Base-by-base conservation (phyloP, 306 rosid species). In the Cicer pinnatifidum region DNA sequence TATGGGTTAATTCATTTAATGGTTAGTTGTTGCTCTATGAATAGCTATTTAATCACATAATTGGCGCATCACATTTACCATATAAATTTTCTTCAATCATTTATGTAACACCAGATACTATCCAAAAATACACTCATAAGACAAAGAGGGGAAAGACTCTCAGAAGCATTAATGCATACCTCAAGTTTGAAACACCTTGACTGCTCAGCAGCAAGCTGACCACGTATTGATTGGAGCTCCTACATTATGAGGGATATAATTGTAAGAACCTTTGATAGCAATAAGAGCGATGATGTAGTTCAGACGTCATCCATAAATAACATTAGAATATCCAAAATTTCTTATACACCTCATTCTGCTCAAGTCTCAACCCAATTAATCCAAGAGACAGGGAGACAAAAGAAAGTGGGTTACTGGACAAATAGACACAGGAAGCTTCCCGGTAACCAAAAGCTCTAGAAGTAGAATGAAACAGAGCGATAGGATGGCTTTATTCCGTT, bases 161-260 rank as follows among this genome's bases (percentile, higher is more conserved):
- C 61, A 9, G 60, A 72, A 38, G 57, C 58, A 80, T 68, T 35
- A 72, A 57, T 39, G 17, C 82, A 56, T 84, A 93, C 98, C 97
- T 93, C 98, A 8, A 93, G 96, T 82, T 93, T 93, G 88, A 93
- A 93, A 84, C 96, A 93, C 82, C 97, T 91, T 5, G 98, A 93
- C 72, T 93, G 98, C 87, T 93, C 97, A 43, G 93, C 80, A 44
- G 92, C 98, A 71, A 93, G 97, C 80, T 93, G 97, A 17, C 92
- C 89, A 6, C 98, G 93, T 41, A 91, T 88, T n/a, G 96, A 93
- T 83, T 93, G 97, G 84, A 93, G 98, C 89, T 93, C 98, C 97
- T 93, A 80, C 73, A 78, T 50, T 51, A 63, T 20, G 20, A 79
- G 33, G 6, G 12, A 50, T 40, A 75, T 58, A 52, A 64, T 57